Evolutionary conservation across 1,284 basidiomycete species (phyloP).

Genomic region (Leccinum ponderosum): DNA sequence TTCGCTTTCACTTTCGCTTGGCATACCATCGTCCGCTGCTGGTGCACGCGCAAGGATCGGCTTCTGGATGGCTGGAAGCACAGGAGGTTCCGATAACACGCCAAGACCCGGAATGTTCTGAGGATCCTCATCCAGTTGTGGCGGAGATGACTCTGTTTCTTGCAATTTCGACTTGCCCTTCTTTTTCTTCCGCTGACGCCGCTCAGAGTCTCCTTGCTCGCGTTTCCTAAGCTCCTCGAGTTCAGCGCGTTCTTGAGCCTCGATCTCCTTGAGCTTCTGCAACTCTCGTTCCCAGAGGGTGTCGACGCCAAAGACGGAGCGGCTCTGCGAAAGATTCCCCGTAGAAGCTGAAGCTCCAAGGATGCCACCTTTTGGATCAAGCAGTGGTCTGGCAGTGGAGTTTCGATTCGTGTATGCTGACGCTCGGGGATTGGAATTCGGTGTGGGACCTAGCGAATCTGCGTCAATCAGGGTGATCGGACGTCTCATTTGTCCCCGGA

Average conservation of each 20-base stretch:
- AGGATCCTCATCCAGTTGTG: constrained; percentile 10
- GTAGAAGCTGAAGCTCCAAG: constrained; percentile 33
- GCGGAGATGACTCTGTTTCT: constrained; percentile 35
- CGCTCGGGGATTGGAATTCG: constrained; percentile 27
- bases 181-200: constrained; percentile 40
- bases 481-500: constrained; percentile 52
- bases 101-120: constrained; percentile 22
- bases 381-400: constrained; percentile 58
- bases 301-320: constrained; percentile 83
- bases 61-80: constrained; percentile 55
- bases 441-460: constrained; percentile 44
- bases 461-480: constrained; percentile 75
- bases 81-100: constrained; percentile 50
- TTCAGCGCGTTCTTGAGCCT: constrained; percentile 58
- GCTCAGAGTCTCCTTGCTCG: constrained; percentile 46
- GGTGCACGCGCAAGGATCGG: constrained; percentile 47
- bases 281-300: constrained; percentile 81
- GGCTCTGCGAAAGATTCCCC: constrained; percentile 40
- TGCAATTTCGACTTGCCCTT: constrained; percentile 47
- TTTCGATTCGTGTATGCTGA: constrained; percentile 45
- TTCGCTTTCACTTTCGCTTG: constrained; percentile 53
- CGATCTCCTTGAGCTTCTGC: constrained; percentile 69
- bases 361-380: constrained; percentile 50
- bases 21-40: constrained; percentile 44
- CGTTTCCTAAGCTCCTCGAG: constrained; percentile 45